phyloP scores from a whole-genome alignment of 345 rosid genomes.

The Gossypium anomalum region DNA sequence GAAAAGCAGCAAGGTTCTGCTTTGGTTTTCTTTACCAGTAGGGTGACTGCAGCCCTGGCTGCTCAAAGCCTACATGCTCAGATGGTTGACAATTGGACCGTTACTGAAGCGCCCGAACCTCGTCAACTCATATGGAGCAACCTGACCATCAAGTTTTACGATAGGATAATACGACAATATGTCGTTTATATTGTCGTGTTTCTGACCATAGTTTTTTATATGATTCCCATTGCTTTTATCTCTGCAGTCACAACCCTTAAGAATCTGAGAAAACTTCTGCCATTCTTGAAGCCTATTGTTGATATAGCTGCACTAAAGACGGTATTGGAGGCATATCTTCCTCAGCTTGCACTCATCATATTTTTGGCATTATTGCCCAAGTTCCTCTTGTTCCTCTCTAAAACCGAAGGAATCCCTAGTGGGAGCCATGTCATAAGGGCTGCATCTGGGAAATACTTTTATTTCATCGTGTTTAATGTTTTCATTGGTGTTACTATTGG shows the following conservation, averaged over 20 bases:
- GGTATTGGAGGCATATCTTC: slow-evolving; percentile 77
- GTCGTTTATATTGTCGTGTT: slow-evolving; percentile 53
- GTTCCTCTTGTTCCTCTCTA: slow-evolving; percentile 74
- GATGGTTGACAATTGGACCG: slow-evolving; percentile 66
- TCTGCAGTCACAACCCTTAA: slow-evolving; percentile 74
- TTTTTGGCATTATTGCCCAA: slow-evolving; percentile 74
- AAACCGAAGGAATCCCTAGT: slow-evolving; percentile 74
- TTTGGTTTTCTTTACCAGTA: slow-evolving; percentile 64
- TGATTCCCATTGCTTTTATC: slow-evolving; percentile 66
- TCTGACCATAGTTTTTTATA: slow-evolving; percentile 63
- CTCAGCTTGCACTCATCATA: slow-evolving; percentile 74
- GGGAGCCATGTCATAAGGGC: slow-evolving; percentile 73
- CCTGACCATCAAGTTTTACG: slow-evolving; percentile 49
- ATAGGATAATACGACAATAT: slow-evolving; percentile 49
- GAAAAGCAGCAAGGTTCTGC: slow-evolving; percentile 79
- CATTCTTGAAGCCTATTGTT: slow-evolving; percentile 62
- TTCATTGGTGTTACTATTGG: slow-evolving; percentile 83
- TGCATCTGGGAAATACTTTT: slow-evolving; percentile 88
- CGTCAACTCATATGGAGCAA: slow-evolving; percentile 66
- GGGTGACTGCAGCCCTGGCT: slow-evolving; percentile 66
- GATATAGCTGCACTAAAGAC: slow-evolving; percentile 40
- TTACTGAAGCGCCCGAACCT: slow-evolving; percentile 67
- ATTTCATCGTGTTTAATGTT: slow-evolving; percentile 73
- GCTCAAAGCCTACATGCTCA: slow-evolving; percentile 78
- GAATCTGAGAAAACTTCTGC: slow-evolving; percentile 62